A percentile compares a stretch with the other conserved stretches of the same genome.
Conservation (phyloP, 176 grass and related monocot species). For the Luzula sylvatica region DNA sequence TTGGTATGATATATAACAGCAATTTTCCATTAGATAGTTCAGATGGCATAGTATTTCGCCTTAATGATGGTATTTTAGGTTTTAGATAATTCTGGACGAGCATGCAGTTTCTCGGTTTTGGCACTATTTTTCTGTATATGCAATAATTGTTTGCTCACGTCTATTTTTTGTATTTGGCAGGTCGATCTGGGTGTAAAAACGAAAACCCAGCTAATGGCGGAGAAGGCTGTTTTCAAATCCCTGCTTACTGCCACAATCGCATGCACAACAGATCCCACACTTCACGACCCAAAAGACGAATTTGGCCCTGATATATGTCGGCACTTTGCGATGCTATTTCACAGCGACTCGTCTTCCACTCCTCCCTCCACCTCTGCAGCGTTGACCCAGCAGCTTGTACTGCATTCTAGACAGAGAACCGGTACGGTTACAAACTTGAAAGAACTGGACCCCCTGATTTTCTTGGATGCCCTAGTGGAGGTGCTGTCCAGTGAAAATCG, state of each 20-base stretch:
- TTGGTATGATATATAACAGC: too few species aligned
- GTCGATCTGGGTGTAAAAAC: slow-evolving; percentile 98
- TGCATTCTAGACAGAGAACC: slow-evolving; percentile 52
- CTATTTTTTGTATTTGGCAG: slow-evolving; percentile 30
- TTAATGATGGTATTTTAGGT: too few species aligned
- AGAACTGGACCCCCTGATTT: slow-evolving; percentile 86
- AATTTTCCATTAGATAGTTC: too few species aligned
- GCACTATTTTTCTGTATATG: too few species aligned
- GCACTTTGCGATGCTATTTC: slow-evolving; percentile 98
- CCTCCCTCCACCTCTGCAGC: slow-evolving; percentile 42
- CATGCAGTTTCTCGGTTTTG: too few species aligned
- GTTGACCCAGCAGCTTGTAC: slow-evolving; percentile 15
- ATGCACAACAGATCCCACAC: slow-evolving; percentile 57
- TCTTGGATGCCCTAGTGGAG: slow-evolving; percentile 3
- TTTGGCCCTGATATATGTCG: slow-evolving; percentile 77
- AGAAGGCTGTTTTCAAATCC: slow-evolving; percentile 93
- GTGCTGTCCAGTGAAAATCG: slow-evolving; percentile 26
- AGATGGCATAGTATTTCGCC: too few species aligned
- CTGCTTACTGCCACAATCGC: slow-evolving; percentile 65
- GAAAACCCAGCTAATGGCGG: slow-evolving; percentile 93
- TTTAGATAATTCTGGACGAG: too few species aligned
- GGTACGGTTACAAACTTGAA: slow-evolving; percentile 72
- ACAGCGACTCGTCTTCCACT: slow-evolving; percentile 54
- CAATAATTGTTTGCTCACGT: too few species aligned
- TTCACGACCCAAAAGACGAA: slow-evolving; percentile 76